Conservation (phyloP, 768 basidiomycete species). For the Pisolithus microcarpus region DNA sequence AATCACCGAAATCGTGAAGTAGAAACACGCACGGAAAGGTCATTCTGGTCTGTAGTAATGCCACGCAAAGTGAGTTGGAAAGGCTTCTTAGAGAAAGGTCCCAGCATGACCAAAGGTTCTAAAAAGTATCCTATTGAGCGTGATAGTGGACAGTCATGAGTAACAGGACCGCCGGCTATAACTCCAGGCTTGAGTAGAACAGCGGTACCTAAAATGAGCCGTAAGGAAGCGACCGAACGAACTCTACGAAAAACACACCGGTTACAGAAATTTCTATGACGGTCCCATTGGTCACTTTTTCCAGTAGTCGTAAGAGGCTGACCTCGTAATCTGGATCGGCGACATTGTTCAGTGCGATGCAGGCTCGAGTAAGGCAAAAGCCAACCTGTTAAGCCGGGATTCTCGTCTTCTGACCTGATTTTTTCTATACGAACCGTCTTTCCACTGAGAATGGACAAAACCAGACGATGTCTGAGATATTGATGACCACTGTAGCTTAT, state of each 20-base stretch:
- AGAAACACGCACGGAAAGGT: slow-evolving; percentile 65
- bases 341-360: slow-evolving; percentile 1
- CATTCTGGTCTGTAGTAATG: slow-evolving; percentile 87
- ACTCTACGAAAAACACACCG: slow-evolving; percentile 40
- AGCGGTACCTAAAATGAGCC: slow-evolving; percentile 63
- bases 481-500: slow-evolving; percentile 74
- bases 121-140: slow-evolving; percentile 92
- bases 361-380: neutral
- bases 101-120: slow-evolving; percentile 83
- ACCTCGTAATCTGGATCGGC: slow-evolving; percentile 75
- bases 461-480: slow-evolving; percentile 75
- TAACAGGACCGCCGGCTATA: slow-evolving; percentile 72
- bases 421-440: slow-evolving; percentile 77
- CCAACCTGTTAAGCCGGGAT: slow-evolving; percentile 88
- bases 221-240: slow-evolving; percentile 1
- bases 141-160: slow-evolving; percentile 84
- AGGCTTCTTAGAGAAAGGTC: slow-evolving; percentile 87
- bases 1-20: slow-evolving; percentile 7
- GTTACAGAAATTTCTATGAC: slow-evolving; percentile 95
- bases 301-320: slow-evolving; percentile 77
- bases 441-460: slow-evolving; percentile 86
- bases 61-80: slow-evolving; percentile 77
- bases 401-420: slow-evolving; percentile 87
- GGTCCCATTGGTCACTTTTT: slow-evolving; percentile 90
- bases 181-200: slow-evolving; percentile 90